These are phyloP conservation scores for Kluyveromyces lactis DNA, from an alignment of 805 yeast species.

Conservation along the genomic window DNA sequence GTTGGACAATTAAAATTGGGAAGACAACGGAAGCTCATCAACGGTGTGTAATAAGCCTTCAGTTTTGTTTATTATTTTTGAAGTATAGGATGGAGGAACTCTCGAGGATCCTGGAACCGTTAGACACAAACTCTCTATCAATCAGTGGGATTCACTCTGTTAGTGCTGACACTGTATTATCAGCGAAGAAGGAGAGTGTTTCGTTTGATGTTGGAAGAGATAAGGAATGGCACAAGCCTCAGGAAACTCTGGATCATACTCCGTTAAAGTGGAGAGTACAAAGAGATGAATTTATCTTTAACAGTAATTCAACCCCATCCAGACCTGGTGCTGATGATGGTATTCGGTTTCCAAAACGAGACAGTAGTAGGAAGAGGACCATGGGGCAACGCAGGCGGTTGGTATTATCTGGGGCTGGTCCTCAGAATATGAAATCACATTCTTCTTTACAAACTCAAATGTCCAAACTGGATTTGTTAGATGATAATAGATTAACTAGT, in stretches of 20 bases:
- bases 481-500: slow-evolving; percentile 22
- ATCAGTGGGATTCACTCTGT: slow-evolving; percentile 12
- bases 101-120: slow-evolving; percentile 18
- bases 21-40: no score
- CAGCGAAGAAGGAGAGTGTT: slow-evolving; percentile 7
- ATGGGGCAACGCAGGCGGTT: slow-evolving; percentile 1
- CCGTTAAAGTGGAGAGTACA: slow-evolving; percentile 23
- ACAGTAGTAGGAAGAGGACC: not conserved
- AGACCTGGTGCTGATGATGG: slow-evolving; percentile 6
- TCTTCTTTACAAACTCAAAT: slow-evolving; percentile 18
- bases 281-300: slow-evolving; percentile 20
- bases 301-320: slow-evolving; percentile 27
- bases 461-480: slow-evolving; percentile 26
- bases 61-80: no score
- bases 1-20: no score
- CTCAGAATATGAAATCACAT: slow-evolving; percentile 7
- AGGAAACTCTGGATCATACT: slow-evolving; percentile 3
- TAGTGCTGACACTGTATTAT: slow-evolving; percentile 6
- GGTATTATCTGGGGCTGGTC: slow-evolving; percentile 6
- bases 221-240: slow-evolving; percentile 3
- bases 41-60: no score
- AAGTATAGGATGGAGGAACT: slow-evolving; percentile 3
- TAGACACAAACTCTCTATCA: slow-evolving; percentile 23
- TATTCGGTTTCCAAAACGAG: no score
- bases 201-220: not conserved